These are phyloP conservation scores for Pseudocercospora pini-densiflorae DNA, from an alignment of 2,329 filamentous ascomycete genomes.

Conservation along the genomic window DNA sequence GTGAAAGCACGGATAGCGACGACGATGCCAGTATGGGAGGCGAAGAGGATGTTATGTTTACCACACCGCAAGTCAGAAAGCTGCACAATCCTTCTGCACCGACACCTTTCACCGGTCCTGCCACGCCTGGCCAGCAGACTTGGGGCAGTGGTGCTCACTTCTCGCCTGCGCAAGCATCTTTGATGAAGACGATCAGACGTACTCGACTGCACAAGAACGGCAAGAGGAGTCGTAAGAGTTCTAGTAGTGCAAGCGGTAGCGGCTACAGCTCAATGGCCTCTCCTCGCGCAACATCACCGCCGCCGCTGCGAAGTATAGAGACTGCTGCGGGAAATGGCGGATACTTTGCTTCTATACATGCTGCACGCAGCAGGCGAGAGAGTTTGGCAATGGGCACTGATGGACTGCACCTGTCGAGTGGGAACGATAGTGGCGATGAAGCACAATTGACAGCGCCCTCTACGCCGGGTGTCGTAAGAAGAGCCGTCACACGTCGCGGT, in stretches of 20 bases:
- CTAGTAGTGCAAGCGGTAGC: conserved; percentile 66
- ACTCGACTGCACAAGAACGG: conserved; percentile 58
- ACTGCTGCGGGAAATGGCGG: conserved; percentile 49
- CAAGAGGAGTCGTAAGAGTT: conserved; percentile 65
- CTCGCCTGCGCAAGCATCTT: conserved; percentile 42
- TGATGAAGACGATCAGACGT: conserved; percentile 81
- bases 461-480: conserved; percentile 76
- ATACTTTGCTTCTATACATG: conserved; percentile 37
- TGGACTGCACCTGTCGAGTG: conserved; percentile 77
- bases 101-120: conserved; percentile 45
- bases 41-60: conserved; percentile 73
- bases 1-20: conserved; percentile 71
- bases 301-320: conserved; percentile 62
- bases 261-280: conserved; percentile 70
- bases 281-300: conserved; percentile 77
- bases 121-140: conserved; percentile 52
- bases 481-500: conserved; percentile 82
- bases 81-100: conserved; percentile 54
- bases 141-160: conserved; percentile 36
- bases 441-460: conserved; percentile 51
- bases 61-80: conserved; percentile 77
- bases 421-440: conserved; percentile 80
- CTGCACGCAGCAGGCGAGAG: conserved; percentile 68
- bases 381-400: conserved; percentile 91
- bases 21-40: conserved; percentile 54